Conservation (phyloP, 1,284 basidiomycete genomes). For the Cerioporus squamosus region DNA sequence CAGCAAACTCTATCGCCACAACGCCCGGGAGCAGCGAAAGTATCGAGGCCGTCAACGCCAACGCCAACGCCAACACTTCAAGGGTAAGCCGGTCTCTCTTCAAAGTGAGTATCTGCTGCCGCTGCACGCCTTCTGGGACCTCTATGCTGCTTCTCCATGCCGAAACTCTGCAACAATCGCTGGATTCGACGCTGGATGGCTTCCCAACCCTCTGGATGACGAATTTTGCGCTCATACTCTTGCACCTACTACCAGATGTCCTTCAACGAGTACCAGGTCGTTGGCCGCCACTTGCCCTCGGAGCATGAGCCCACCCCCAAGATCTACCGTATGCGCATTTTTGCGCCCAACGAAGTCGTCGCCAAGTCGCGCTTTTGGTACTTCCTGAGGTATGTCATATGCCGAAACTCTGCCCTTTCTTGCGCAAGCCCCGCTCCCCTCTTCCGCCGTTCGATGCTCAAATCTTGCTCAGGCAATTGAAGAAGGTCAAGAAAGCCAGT, state of each 20-base stretch:
- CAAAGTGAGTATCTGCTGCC: conserved; percentile 23
- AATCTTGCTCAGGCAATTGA: conserved; percentile 71
- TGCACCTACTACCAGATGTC: conserved; percentile 42
- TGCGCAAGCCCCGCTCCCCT: not conserved
- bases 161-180: conserved; percentile 12
- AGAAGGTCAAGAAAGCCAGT: conserved; percentile 99
- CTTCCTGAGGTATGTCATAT: conserved; percentile 79
- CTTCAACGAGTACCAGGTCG: conserved; percentile 90
- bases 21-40: conserved; percentile 6
- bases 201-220: conserved; percentile 14
- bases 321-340: conserved; percentile 99
- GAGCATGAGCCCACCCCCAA: conserved; percentile 93
- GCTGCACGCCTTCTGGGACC: not conserved
- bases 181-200: conserved; percentile 23
- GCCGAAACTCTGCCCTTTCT: not conserved
- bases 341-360: conserved; percentile 97
- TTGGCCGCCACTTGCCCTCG: conserved; percentile 96
- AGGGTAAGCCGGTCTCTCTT: conserved; percentile 27
- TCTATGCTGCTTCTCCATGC: conserved; percentile 8
- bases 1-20: conserved; percentile 26
- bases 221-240: conserved; percentile 14
- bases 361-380: conserved; percentile 99
- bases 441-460: conserved; percentile 13
- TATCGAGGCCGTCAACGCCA: conserved; percentile 24
- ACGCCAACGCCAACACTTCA: conserved; percentile 25